Base-by-base conservation (phyloP, 2,329 filamentous ascomycete genomes). In the Penicillium sp. region DNA sequence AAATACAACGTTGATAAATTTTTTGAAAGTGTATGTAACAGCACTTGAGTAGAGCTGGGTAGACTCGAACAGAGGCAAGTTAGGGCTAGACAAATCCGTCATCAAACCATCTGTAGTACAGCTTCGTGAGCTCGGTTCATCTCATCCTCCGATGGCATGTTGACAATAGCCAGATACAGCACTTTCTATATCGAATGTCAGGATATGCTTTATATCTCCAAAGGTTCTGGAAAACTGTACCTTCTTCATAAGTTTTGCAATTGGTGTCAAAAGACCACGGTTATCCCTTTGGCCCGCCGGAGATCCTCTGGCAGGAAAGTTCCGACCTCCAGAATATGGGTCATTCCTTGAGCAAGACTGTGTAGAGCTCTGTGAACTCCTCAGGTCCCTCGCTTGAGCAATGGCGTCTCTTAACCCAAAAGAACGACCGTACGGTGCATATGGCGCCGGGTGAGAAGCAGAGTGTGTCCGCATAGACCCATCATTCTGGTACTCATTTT, bases 131-230 rank as follows among this genome's bases (percentile, higher is more conserved):
- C 68, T 22, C 59, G 57, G 33, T 33, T 64, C 53, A 82, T 67
- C 58, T 81, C 79, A 21, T 75, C 72, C 11, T 78, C 74, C 0
- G 70, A 71, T 1, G 81, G 81, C 71, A 82, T 70, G 55, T 82
- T 82, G 14, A 82, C 79, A 55, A 83, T 76, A 69, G 81, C 77
- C 53, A 84, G 60, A 61, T 82, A 84, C 29, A 83, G 60, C 16
- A 82, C 77, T 67, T 81, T 75, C 75, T 81, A 55, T 81, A 55
- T 42, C n/a, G 21, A 31, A 19, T 19, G 35, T 55, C 21, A 52
- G 24, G 0, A 19, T 35, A 24, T 7, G 6, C 3, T 9, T 24
- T 44, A 14, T 13, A 6, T 3, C 13, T 43, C 14, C 29, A n/a
- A 14, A 44, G 8, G 21, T 11, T 19, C 2, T 14, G 8, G 16